These are phyloP conservation scores for Pholiota molesta DNA, from an alignment of 768 basidiomycete species.

Conservation along the genomic window DNA sequence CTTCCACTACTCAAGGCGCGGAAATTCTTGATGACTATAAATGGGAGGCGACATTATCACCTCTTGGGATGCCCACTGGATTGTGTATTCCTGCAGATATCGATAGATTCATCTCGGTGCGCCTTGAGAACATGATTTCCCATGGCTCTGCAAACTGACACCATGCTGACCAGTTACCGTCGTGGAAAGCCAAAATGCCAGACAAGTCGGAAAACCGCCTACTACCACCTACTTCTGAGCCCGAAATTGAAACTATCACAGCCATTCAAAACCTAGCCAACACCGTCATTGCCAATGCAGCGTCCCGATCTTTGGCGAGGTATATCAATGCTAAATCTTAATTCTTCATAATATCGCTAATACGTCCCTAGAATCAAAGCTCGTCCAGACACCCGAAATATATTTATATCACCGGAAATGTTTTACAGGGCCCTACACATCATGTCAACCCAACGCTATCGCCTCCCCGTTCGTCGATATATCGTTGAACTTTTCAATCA, in stretches of 20 bases:
- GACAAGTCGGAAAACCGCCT: constrained; percentile 50
- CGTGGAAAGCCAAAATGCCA: constrained; percentile 54
- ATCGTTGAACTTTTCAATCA: constrained; percentile 92
- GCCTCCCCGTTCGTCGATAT: constrained; percentile 89
- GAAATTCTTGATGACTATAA: constrained; percentile 91
- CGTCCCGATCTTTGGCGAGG: constrained; percentile 88
- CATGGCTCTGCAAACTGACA: not conserved
- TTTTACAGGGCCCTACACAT: constrained; percentile 86
- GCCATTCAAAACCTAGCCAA: constrained; percentile 95
- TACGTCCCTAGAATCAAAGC: constrained; percentile 65
- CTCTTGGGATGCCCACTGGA: constrained; percentile 86
- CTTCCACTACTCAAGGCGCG: constrained; percentile 88
- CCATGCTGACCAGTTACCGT: constrained; percentile 57
- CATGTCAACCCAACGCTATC: constrained; percentile 88
- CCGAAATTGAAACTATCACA: constrained; percentile 83
- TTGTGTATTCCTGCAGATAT: constrained; percentile 89
- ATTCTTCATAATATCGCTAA: constrained; percentile 5
- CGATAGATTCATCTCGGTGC: constrained; percentile 76
- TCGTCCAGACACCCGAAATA: constrained; percentile 68
- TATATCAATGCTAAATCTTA: constrained; percentile 35
- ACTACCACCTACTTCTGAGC: constrained; percentile 63
- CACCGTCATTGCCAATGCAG: constrained; percentile 93
- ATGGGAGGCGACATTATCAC: constrained; percentile 91
- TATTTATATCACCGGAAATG: constrained; percentile 79
- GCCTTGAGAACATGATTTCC: constrained; percentile 24